These are phyloP conservation scores for Pichia nakasei DNA, from an alignment of 805 yeast species.

Conservation along the genomic window DNA sequence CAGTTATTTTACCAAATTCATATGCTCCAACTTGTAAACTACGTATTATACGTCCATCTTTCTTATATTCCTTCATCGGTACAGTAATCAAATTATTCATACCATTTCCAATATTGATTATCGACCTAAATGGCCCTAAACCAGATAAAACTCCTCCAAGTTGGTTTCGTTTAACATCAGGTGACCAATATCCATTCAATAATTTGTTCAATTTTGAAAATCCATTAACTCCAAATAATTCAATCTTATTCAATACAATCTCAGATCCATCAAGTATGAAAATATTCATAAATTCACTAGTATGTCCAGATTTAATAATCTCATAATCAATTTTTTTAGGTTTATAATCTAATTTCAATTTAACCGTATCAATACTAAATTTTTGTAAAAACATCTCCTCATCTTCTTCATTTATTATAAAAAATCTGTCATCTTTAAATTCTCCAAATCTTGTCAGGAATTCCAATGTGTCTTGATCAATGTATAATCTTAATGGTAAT, in stretches of 20 bases:
- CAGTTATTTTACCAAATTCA: constrained; percentile 66
- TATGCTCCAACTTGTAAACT: constrained; percentile 69
- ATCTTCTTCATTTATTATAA: constrained; percentile 42
- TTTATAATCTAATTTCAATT: constrained; percentile 74
- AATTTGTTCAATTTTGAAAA: constrained; percentile 47
- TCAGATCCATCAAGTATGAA: constrained; percentile 83
- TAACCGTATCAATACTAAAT: constrained; percentile 50
- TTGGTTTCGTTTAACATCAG: constrained; percentile 78
- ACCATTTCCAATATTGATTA: constrained; percentile 72
- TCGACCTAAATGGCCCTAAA: constrained; percentile 68
- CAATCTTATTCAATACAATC: constrained; percentile 51
- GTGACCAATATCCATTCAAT: constrained; percentile 73
- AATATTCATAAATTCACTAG: constrained; percentile 80
- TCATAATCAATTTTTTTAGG: constrained; percentile 83
- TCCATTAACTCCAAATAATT: constrained; percentile 71
- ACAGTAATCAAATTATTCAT: constrained; percentile 62
- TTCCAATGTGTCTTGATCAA: constrained; percentile 91
- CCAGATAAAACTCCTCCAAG: constrained; percentile 77
- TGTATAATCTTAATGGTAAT: constrained; percentile 71
- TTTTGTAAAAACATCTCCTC: constrained; percentile 63
- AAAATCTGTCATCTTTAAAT: constrained; percentile 65
- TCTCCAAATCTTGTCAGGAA: constrained; percentile 73
- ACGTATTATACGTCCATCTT: constrained; percentile 60
- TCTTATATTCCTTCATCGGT: constrained; percentile 65
- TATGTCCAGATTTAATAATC: constrained; percentile 79